Conservation (phyloP, 805 yeast species). For the Ogataea dorogensis region DNA sequence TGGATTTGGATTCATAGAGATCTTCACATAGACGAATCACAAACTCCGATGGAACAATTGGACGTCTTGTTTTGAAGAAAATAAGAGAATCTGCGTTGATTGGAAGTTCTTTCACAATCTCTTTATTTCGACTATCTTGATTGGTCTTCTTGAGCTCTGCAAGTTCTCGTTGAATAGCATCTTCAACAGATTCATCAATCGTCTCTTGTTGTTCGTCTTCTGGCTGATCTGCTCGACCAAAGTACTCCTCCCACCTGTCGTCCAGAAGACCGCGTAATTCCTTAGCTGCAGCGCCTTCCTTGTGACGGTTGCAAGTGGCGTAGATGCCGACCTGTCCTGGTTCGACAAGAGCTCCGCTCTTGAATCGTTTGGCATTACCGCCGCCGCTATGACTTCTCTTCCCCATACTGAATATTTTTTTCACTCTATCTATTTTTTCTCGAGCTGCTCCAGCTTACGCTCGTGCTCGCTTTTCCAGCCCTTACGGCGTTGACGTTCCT, state of each 20-base stretch:
- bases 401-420: slow-evolving; percentile 23
- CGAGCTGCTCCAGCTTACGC: slow-evolving; percentile 16
- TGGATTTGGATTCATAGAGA: slow-evolving; percentile 46
- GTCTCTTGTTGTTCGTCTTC: slow-evolving; percentile 35
- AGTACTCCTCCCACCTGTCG: slow-evolving; percentile 50
- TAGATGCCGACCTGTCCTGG: slow-evolving; percentile 86
- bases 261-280: slow-evolving; percentile 62
- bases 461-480: slow-evolving; percentile 73
- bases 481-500: slow-evolving; percentile 83
- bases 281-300: slow-evolving; percentile 73
- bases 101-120: slow-evolving; percentile 55
- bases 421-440: slow-evolving; percentile 3
- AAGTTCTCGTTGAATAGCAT: slow-evolving; percentile 69
- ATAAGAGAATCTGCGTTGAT: slow-evolving; percentile 80
- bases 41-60: slow-evolving; percentile 74
- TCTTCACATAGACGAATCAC: slow-evolving; percentile 65
- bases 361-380: slow-evolving; percentile 37
- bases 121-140: slow-evolving; percentile 41
- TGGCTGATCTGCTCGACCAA: slow-evolving; percentile 34
- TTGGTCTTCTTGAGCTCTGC: slow-evolving; percentile 49
- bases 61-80: slow-evolving; percentile 76
- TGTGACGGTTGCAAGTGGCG: slow-evolving; percentile 82
- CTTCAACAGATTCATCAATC: slow-evolving; percentile 65
- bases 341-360: slow-evolving; percentile 54
- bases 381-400: slow-evolving; percentile 25